Base-by-base conservation (phyloP, 2,329 filamentous ascomycete genomes). In the Sporothrix schenckii region DNA sequence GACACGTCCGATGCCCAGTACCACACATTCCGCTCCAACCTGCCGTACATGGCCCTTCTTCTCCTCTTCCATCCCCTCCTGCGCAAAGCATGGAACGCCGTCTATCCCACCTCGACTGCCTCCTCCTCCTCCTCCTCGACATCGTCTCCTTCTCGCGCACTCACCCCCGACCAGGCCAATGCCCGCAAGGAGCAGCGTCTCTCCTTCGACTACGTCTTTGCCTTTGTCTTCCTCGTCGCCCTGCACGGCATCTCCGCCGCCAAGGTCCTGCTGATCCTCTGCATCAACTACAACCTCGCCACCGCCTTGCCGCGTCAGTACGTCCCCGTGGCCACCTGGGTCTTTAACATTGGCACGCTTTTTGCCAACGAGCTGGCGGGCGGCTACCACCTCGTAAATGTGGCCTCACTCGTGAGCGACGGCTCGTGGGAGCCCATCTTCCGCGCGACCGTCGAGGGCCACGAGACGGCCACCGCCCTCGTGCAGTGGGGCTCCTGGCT, bases 1-100 rank as follows among this genome's bases (percentile, higher is more conserved):
- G 95, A 99, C 81, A 89, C 93, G 73, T 95, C 93, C 52, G 95
- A 99, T 81, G 80, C 86, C 44, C 95, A 99, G 80, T 99, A 98
- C 80, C 83, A 86, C 71, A 89, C 88, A 50, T 97, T 99, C 78
- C 90, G 96, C 74, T 83, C 86, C 72, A 98, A 98, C 77, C 85
- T 98, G 50, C 94, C 93, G 2, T 92, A 91, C 78, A 89, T 98
- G 79, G 84, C 87, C 10, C 75, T 89, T 11, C 86, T 98, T 6
- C 81, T 98, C 16, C 75, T 92, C 34, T 80, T 93, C 56, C 95
- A 99, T 78, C 94, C 94, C 0, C 78, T 97, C 3, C 81, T 94
- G 71, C 90, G 95, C 73, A 89, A 85, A 73, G 76, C 86, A 0
- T 97, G 93, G 81, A 89, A 95, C 76, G 77, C 78, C 2, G 81